Evolutionary conservation across 305 asterid genomes (phyloP).

Genomic region (Rubia tinctorum): DNA sequence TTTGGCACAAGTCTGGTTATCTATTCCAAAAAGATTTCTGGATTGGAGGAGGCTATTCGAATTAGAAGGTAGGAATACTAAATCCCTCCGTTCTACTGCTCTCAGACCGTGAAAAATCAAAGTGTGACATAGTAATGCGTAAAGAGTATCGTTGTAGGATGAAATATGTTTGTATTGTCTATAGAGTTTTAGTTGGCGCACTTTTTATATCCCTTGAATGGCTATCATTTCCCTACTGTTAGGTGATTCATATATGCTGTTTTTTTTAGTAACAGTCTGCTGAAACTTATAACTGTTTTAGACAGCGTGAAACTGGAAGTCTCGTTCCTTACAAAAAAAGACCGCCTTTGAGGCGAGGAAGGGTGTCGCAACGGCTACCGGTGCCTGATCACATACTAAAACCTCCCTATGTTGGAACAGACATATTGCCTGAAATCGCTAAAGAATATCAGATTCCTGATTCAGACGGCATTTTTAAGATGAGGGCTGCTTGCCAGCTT

Average conservation of each 20-base stretch:
- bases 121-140: too few relatives aligned
- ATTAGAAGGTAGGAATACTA: conserved; percentile 50
- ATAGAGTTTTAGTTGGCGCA: background rate
- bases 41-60: conserved; percentile 86
- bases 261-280: conserved; percentile 6
- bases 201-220: background rate
- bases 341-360: conserved; percentile 85
- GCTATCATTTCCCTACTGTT: background rate
- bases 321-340: conserved; percentile 48
- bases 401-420: conserved; percentile 77
- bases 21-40: conserved; percentile 68
- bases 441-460: conserved; percentile 73
- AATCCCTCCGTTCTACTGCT: conserved; percentile 3
- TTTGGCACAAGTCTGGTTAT: conserved; percentile 38
- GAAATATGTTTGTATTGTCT: background rate
- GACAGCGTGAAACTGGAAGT: conserved; percentile 75
- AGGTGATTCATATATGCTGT: too few relatives aligned
- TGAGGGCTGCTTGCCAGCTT: conserved; percentile 96
- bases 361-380: conserved; percentile 72
- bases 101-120: background rate
- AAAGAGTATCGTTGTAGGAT: too few relatives aligned
- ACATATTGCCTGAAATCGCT: conserved; percentile 68
- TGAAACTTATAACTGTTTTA: conserved; percentile 22
- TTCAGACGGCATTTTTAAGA: conserved; percentile 60
- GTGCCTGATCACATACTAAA: conserved; percentile 83